phyloP scores from a whole-genome alignment of 1,284 basidiomycete genomes.

The Malassezia caprae region DNA sequence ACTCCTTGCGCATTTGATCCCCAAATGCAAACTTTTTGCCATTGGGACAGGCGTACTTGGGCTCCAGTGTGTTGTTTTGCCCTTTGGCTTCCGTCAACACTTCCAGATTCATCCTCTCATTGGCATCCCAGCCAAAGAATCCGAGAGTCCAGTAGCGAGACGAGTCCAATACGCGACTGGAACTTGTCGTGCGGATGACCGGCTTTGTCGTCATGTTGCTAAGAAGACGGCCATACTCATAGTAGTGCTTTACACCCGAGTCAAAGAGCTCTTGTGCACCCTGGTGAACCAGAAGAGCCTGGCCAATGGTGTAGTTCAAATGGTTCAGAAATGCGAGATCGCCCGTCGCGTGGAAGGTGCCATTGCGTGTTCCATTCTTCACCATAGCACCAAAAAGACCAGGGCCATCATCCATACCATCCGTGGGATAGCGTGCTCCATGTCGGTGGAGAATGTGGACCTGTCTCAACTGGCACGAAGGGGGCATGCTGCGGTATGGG shows the following conservation, averaged over 20 bases:
- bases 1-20: constrained; percentile 48
- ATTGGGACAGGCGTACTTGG: constrained; percentile 59
- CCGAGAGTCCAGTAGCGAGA: constrained; percentile 58
- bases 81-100: constrained; percentile 31
- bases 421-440: constrained; percentile 40
- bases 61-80: constrained; percentile 65
- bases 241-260: constrained; percentile 37
- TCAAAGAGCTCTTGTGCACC: constrained; percentile 61
- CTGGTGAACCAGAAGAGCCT: constrained; percentile 69
- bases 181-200: constrained; percentile 43
- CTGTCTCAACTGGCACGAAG: constrained; percentile 28
- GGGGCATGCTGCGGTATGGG: constrained; percentile 6
- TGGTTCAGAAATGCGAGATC: constrained; percentile 63
- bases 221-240: constrained; percentile 43
- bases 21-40: constrained; percentile 56
- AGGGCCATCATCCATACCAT: constrained; percentile 2
- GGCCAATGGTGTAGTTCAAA: constrained; percentile 53
- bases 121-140: constrained; percentile 32
- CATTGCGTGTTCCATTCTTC: neutral
- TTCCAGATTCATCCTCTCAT: constrained; percentile 35
- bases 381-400: neutral
- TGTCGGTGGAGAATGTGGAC: constrained; percentile 44
- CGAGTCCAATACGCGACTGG: constrained; percentile 72
- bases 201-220: constrained; percentile 31
- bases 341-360: constrained; percentile 51